Conservation (phyloP, 768 basidiomycete genomes). For the Amanita rubescens region DNA sequence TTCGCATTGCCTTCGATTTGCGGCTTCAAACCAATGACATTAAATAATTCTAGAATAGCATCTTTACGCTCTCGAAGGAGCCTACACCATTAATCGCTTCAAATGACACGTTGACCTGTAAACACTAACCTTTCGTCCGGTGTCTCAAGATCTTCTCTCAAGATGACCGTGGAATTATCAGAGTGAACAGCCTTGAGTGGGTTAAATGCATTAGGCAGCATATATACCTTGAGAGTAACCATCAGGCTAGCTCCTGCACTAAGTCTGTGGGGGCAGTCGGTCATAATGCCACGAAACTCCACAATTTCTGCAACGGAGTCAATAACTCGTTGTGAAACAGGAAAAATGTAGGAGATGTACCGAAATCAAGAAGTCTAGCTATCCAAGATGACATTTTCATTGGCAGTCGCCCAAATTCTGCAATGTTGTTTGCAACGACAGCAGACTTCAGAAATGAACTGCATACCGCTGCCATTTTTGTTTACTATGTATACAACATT, state of each 20-base stretch:
- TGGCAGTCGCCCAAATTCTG: slow-evolving; percentile 75
- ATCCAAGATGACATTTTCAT: slow-evolving; percentile 68
- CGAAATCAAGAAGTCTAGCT: slow-evolving; percentile 63
- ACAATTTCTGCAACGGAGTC: slow-evolving; percentile 41
- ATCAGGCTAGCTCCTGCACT: slow-evolving; percentile 73
- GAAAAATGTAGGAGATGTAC: slow-evolving; percentile 25
- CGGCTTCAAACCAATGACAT: slow-evolving; percentile 65
- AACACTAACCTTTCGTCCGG: slow-evolving; percentile 52
- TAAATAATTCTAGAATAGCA: slow-evolving; percentile 67
- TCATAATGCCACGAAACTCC: slow-evolving; percentile 62
- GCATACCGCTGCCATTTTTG: slow-evolving; percentile 49
- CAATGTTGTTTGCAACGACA: slow-evolving; percentile 4
- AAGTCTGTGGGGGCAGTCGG: slow-evolving; percentile 68
- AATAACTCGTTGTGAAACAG: neutral
- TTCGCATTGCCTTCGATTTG: slow-evolving; percentile 34
- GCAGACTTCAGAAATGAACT: neutral
- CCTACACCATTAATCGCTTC: slow-evolving; percentile 16
- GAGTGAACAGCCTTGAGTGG: slow-evolving; percentile 30
- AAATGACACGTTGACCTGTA: neutral
- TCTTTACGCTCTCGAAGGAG: slow-evolving; percentile 73
- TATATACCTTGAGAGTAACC: slow-evolving; percentile 65
- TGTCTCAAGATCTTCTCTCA: slow-evolving; percentile 78
- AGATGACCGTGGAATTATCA: slow-evolving; percentile 30
- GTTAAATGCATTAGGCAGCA: slow-evolving; percentile 64
- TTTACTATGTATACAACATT: slow-evolving; percentile 65